Percentiles rank a stretch among this genome's conserved stretches.
These are phyloP conservation scores for Curvularia lunata DNA, from an alignment of 2,329 filamentous ascomycete species.

Conservation along the genomic window DNA sequence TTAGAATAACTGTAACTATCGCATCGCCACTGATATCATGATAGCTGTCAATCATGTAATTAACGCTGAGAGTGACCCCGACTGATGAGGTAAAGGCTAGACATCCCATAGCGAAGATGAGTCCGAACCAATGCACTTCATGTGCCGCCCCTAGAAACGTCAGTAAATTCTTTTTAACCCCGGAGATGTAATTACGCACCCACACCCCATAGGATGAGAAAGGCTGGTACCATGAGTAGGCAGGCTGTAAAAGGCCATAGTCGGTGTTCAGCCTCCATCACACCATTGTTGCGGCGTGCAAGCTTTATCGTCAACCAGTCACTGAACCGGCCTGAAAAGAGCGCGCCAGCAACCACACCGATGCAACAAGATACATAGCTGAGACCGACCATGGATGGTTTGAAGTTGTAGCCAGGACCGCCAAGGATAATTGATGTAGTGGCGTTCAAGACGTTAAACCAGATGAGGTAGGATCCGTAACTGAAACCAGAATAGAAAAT, in stretches of 20 bases:
- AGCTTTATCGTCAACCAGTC: conserved; percentile 36
- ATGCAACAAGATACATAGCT: conserved; percentile 32
- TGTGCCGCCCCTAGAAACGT: conserved; percentile 46
- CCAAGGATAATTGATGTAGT: conserved; percentile 36
- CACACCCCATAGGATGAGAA: conserved; percentile 59
- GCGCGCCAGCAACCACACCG: conserved; percentile 26
- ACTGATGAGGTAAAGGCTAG: conserved; percentile 38
- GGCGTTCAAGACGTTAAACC: conserved; percentile 41
- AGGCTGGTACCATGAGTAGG: conserved; percentile 53
- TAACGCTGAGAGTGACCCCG: conserved; percentile 53
- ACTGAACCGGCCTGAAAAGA: conserved; percentile 30
- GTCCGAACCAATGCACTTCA: conserved; percentile 58
- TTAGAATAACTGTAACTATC: conserved; percentile 58
- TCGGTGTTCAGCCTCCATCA: conserved; percentile 51
- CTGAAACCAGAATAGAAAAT: conserved; percentile 36
- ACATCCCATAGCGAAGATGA: conserved; percentile 56
- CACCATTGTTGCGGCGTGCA: conserved; percentile 49
- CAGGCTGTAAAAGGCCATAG: conserved; percentile 51
- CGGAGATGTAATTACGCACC: conserved; percentile 31
- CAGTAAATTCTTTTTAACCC: no score
- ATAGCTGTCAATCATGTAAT: conserved; percentile 59
- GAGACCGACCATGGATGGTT: conserved; percentile 31
- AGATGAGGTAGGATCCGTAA: conserved; percentile 36
- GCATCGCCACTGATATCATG: conserved; percentile 57
- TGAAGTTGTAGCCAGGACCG: conserved; percentile 31